Evolutionary conservation across 2,329 filamentous ascomycete species (phyloP).

Genomic region (Magnaporthiopsis poae): DNA sequence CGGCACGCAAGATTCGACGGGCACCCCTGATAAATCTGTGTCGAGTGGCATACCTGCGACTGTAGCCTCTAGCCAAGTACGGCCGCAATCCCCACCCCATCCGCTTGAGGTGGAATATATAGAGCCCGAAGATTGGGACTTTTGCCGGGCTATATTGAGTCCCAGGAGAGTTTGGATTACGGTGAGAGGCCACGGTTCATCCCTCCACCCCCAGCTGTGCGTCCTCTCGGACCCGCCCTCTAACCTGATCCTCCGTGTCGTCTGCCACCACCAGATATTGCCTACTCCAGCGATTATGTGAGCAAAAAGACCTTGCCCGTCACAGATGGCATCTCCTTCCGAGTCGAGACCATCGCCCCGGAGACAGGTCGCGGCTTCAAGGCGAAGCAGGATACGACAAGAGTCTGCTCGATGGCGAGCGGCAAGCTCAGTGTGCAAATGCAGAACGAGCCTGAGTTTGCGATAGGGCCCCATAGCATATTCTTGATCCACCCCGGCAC

Average conservation of each 20-base stretch:
- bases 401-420: constrained; percentile 20
- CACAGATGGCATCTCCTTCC: constrained; percentile 19
- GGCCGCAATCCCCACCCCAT: constrained; percentile 7
- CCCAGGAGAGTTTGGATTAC: background rate
- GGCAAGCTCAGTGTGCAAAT: constrained; percentile 22
- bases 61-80: no score
- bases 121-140: constrained; percentile 18
- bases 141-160: constrained; percentile 22
- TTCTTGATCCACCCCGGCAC: constrained; percentile 31
- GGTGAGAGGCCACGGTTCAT: background rate
- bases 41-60: no score
- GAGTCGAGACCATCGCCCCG: constrained; percentile 19
- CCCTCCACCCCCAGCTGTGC: no score
- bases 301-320: constrained; percentile 16
- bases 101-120: constrained; percentile 24
- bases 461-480: constrained; percentile 33
- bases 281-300: constrained; percentile 26
- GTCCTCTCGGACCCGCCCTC: no score
- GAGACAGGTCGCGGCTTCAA: constrained; percentile 17
- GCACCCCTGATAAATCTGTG: no score
- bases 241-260: no score
- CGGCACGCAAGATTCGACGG: no score
- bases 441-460: constrained; percentile 25
- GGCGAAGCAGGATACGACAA: constrained; percentile 12
- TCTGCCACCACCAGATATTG: constrained; percentile 17